Evolutionary conservation across 225 moss, liverwort and hornwort species (phyloP).

Genomic region (Marchantia paleacea): DNA sequence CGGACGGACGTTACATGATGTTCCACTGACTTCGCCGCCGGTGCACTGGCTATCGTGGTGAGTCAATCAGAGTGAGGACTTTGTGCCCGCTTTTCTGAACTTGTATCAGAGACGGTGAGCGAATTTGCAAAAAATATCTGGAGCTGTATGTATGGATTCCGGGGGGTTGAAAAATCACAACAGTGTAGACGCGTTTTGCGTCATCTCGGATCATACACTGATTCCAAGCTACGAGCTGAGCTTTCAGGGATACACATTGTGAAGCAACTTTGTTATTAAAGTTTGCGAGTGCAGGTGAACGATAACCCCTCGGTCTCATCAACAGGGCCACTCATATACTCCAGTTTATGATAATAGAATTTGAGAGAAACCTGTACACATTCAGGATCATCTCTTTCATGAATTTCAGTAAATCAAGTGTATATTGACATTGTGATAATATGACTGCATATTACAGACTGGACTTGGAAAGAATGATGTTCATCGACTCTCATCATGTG

Average conservation of each 20-base stretch:
- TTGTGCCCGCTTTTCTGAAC: neutral
- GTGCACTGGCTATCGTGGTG: neutral
- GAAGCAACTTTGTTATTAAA: neutral
- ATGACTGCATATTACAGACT: neutral
- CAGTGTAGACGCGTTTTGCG: neutral
- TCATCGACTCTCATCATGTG: too few species aligned
- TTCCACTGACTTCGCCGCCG: neutral
- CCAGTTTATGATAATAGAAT: too few species aligned
- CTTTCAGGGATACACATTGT: too few species aligned
- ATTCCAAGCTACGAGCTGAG: too few species aligned
- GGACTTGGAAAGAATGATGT: neutral
- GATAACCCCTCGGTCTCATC: neutral
- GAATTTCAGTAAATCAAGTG: too few species aligned
- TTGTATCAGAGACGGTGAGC: neutral
- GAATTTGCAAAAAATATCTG: neutral
- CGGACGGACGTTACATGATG: constrained; percentile 3
- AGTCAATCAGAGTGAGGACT: neutral
- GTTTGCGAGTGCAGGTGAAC: neutral
- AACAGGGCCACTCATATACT: too few species aligned
- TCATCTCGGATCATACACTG: too few species aligned
- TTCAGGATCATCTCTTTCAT: too few species aligned
- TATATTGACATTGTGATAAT: neutral
- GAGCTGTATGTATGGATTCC: neutral
- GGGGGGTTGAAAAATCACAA: neutral
- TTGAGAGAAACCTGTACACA: too few species aligned